A percentile compares a stretch with the other conserved stretches of the same genome.
These are phyloP conservation scores for Neovahlkampfia damariscottae DNA, from an alignment of 78 protist genomes.

Conservation along the genomic window DNA sequence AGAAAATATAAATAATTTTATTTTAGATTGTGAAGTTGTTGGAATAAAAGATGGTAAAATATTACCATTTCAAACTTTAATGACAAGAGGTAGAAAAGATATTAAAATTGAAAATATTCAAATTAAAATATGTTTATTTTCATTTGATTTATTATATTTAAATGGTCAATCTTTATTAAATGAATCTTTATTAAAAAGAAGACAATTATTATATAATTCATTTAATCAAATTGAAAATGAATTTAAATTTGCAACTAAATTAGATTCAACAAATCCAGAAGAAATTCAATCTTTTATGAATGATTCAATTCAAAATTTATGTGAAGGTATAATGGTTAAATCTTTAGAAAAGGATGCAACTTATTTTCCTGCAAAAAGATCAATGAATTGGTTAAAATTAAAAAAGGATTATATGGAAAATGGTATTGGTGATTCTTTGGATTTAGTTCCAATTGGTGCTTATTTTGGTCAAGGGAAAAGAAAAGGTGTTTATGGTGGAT, in stretches of 20 bases:
- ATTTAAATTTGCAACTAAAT: conserved; percentile 52
- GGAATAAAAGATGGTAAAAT: conserved; percentile 70
- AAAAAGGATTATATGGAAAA: conserved; percentile 92
- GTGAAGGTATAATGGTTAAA: conserved; percentile 97
- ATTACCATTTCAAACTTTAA: conserved; percentile 85
- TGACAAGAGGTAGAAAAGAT: conserved; percentile 73
- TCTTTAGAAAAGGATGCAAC: conserved; percentile 52
- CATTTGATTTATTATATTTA: conserved; percentile 87
- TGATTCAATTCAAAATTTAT: conserved; percentile 47
- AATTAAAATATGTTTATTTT: conserved; percentile 84
- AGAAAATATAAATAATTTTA: conserved; percentile 9
- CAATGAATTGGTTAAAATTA: conserved; percentile 85
- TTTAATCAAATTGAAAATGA: background rate
- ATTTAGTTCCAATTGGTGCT: conserved; percentile 95
- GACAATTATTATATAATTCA: background rate
- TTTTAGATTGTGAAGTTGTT: conserved; percentile 89
- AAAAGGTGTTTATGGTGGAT: conserved; percentile 84
- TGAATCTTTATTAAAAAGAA: conserved; percentile 18
- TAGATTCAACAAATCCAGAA: conserved; percentile 46
- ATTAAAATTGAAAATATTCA: conserved; percentile 36
- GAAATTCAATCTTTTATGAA: conserved; percentile 66
- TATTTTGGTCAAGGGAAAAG: conserved; percentile 92
- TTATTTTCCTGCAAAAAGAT: conserved; percentile 72
- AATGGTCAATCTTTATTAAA: conserved; percentile 68
- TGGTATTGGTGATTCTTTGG: conserved; percentile 92